Evolutionary conservation across 2,329 filamentous ascomycete genomes (phyloP).

Genomic region (Curvularia lunata): DNA sequence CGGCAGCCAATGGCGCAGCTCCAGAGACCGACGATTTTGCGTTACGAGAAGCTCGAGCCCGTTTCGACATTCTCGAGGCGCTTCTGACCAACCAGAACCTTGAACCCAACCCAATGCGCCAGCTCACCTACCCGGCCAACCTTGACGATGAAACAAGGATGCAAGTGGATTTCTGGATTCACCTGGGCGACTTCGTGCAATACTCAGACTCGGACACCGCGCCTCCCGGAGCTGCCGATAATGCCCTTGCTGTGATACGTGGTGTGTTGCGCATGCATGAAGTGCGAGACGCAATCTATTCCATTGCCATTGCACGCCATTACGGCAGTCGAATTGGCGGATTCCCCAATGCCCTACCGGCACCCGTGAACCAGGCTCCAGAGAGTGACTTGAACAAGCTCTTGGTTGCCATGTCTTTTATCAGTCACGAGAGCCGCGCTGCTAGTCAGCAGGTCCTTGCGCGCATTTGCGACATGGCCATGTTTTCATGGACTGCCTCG

Average conservation of each 20-base stretch:
- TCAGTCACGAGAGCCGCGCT: slow-evolving; percentile 54
- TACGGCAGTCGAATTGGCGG: slow-evolving; percentile 66
- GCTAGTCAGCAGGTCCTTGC: slow-evolving; percentile 58
- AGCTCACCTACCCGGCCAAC: slow-evolving; percentile 56
- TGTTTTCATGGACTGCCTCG: slow-evolving; percentile 52
- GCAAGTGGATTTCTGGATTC: slow-evolving; percentile 83
- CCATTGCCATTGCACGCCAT: slow-evolving; percentile 79
- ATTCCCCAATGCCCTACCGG: slow-evolving; percentile 52
- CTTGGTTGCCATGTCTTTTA: slow-evolving; percentile 56
- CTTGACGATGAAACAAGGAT: slow-evolving; percentile 46
- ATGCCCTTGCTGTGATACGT: slow-evolving; percentile 69
- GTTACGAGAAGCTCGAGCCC: slow-evolving; percentile 66
- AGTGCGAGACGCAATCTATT: slow-evolving; percentile 90
- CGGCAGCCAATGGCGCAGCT: slow-evolving; percentile 46
- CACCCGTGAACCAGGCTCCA: slow-evolving; percentile 35
- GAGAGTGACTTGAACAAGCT: slow-evolving; percentile 53
- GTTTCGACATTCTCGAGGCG: slow-evolving; percentile 77
- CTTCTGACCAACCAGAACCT: slow-evolving; percentile 76
- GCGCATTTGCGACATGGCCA: slow-evolving; percentile 57
- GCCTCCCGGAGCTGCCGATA: slow-evolving; percentile 66
- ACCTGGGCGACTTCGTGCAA: slow-evolving; percentile 74
- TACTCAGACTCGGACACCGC: slow-evolving; percentile 66
- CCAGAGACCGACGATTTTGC: slow-evolving; percentile 62
- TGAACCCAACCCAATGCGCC: slow-evolving; percentile 62
- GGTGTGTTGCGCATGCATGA: slow-evolving; percentile 78